Conservation (phyloP, 345 rosid genomes). For the Adansonia digitata region DNA sequence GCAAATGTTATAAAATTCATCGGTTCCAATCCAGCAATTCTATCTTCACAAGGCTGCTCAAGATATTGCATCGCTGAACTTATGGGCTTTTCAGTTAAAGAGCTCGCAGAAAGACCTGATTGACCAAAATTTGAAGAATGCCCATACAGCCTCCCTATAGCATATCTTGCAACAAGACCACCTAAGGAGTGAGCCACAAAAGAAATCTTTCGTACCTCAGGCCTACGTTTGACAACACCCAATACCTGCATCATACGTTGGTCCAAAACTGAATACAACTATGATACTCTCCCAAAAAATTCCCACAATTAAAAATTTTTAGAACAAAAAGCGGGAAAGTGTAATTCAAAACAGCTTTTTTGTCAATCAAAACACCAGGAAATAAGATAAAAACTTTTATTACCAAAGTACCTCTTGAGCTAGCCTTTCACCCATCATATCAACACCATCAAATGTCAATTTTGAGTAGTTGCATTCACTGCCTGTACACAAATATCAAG, state of each 20-base stretch:
- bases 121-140: slow-evolving; percentile 19
- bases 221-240: slow-evolving; percentile 56
- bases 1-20: slow-evolving; percentile 93
- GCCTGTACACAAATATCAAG: slow-evolving; percentile 41
- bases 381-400: slow-evolving; percentile 19
- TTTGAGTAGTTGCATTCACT: slow-evolving; percentile 73
- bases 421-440: slow-evolving; percentile 88
- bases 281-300: background rate
- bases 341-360: slow-evolving; percentile 5
- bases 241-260: slow-evolving; percentile 47
- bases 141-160: slow-evolving; percentile 73
- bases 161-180: slow-evolving; percentile 93
- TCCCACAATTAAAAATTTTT: background rate
- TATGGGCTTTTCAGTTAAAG: slow-evolving; percentile 16
- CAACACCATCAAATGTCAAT: slow-evolving; percentile 89
- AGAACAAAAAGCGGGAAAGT: slow-evolving; percentile 8
- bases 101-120: slow-evolving; percentile 8
- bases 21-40: slow-evolving; percentile 86
- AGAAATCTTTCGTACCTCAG: slow-evolving; percentile 67
- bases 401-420: slow-evolving; percentile 69
- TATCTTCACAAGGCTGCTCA: slow-evolving; percentile 39
- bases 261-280: slow-evolving; percentile 13
- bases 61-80: slow-evolving; percentile 18
- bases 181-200: slow-evolving; percentile 96
- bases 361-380: background rate